Evolutionary conservation across 306 rosid species (phyloP).

Genomic region (Canavalia ensiformis): DNA sequence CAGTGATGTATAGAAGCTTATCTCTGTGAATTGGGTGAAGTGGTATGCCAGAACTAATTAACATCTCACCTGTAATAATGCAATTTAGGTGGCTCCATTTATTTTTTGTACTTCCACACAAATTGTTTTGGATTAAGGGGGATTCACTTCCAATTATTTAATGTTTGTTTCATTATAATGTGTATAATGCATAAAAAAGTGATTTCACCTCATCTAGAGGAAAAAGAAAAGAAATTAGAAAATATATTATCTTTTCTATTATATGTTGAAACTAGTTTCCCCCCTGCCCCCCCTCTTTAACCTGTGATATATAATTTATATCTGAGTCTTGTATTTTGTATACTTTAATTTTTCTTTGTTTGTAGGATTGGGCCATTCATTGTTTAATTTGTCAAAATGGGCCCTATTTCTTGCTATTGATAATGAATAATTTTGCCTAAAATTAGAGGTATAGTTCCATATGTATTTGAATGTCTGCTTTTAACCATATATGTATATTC

Average conservation of each 20-base stretch:
- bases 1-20: background rate
- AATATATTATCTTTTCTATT: constrained; percentile 28
- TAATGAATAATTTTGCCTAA: constrained; percentile 1
- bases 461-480: constrained; percentile 30
- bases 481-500: constrained; percentile 18
- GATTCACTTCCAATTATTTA: constrained; percentile 15
- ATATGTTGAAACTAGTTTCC: background rate
- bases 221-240: constrained; percentile 20
- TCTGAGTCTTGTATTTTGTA: constrained; percentile 28
- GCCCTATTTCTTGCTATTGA: constrained; percentile 5
- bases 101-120: background rate
- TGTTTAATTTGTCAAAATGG: constrained; percentile 26
- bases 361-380: constrained; percentile 7
- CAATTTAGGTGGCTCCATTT: background rate
- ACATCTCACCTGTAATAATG: constrained; percentile 26
- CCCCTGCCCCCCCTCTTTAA: background rate
- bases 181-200: constrained; percentile 2
- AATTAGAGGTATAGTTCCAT: constrained; percentile 28
- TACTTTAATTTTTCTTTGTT: background rate
- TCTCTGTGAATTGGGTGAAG: constrained; percentile 25
- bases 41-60: constrained; percentile 13
- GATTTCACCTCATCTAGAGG: background rate
- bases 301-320: background rate
- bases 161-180: constrained; percentile 1
- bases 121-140: constrained; percentile 23